Conservation (phyloP, 2,329 filamentous ascomycete species). For the Fonsecaea pugnacius region DNA sequence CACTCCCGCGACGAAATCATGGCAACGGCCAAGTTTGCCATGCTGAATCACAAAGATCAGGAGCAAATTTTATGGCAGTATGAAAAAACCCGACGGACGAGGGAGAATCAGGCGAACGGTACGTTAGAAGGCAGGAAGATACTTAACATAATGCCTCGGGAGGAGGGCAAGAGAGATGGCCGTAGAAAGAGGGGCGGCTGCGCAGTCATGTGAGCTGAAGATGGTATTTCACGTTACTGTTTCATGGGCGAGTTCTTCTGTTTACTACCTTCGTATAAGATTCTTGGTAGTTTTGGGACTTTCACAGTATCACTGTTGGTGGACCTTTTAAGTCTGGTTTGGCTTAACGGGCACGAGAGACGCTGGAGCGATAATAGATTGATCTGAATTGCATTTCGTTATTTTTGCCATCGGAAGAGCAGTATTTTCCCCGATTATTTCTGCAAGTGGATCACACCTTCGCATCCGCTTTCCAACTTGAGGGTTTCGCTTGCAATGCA, state of each 20-base stretch:
- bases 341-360: background rate
- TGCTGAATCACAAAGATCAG: background rate
- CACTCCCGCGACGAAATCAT: conserved; percentile 4
- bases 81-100: background rate
- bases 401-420: background rate
- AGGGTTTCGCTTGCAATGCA: background rate
- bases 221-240: background rate
- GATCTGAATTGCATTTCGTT: background rate
- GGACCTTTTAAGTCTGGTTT: background rate
- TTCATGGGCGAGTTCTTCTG: background rate
- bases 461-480: background rate
- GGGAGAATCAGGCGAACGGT: background rate
- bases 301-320: background rate
- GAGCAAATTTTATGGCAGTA: background rate
- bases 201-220: conserved; percentile 14
- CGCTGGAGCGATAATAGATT: background rate
- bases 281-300: background rate
- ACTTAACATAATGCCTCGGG: background rate
- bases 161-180: background rate
- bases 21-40: background rate
- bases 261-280: background rate
- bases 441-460: background rate
- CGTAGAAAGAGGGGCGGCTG: conserved; percentile 5
- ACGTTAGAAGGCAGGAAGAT: background rate
- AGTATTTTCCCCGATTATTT: background rate